These are phyloP conservation scores for Kwoniella shandongensis DNA, from an alignment of 768 basidiomycete genomes.

Conservation along the genomic window DNA sequence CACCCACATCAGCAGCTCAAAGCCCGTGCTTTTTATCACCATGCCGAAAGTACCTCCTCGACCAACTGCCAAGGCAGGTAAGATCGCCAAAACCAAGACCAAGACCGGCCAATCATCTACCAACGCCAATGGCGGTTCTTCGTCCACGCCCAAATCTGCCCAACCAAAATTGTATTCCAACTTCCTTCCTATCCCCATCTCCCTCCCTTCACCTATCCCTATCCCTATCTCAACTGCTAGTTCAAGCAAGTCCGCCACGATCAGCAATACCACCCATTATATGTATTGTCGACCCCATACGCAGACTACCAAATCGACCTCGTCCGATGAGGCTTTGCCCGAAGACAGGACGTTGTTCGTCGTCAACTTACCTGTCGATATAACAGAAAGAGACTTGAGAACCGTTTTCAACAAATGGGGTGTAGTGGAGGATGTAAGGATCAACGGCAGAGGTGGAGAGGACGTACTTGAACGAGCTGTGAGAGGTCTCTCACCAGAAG, in stretches of 20 bases:
- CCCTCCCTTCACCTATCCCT: slow-evolving; percentile 28
- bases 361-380: slow-evolving; percentile 84
- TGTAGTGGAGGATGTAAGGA: slow-evolving; percentile 61
- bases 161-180: slow-evolving; percentile 34
- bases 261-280: slow-evolving; percentile 69
- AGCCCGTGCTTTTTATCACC: too few relatives aligned
- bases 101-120: too few relatives aligned
- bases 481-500: slow-evolving; percentile 25
- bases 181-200: slow-evolving; percentile 42
- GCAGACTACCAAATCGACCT: slow-evolving; percentile 19
- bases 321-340: slow-evolving; percentile 40
- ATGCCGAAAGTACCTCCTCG: too few relatives aligned
- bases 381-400: slow-evolving; percentile 75
- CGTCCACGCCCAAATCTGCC: neutral
- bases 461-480: slow-evolving; percentile 42
- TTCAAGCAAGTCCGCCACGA: too few relatives aligned
- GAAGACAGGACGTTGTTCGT: slow-evolving; percentile 75
- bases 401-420: slow-evolving; percentile 76
- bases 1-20: too few relatives aligned
- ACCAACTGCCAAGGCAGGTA: too few relatives aligned
- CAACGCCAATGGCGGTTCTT: too few relatives aligned
- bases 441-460: slow-evolving; percentile 51
- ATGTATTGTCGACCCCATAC: slow-evolving; percentile 74
- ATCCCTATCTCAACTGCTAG: slow-evolving; percentile 22
- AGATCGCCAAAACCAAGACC: too few relatives aligned